A percentile compares a stretch with the other conserved stretches of the same genome.
These are phyloP conservation scores for Aspergillus nanangensis DNA, from an alignment of 495 filamentous ascomycete species.

Conservation along the genomic window DNA sequence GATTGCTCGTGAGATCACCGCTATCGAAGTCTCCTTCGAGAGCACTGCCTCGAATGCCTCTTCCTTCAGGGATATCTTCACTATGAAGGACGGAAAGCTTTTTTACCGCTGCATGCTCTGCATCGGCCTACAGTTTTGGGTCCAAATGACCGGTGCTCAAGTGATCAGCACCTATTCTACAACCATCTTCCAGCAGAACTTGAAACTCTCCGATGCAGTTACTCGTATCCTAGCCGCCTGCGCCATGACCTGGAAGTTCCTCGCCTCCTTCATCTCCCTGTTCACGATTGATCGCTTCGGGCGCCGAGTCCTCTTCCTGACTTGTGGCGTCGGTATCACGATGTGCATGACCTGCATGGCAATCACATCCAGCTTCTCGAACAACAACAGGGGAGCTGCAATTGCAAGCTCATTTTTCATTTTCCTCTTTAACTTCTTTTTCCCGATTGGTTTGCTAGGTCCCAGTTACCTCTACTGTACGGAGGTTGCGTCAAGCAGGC, in stretches of 20 bases:
- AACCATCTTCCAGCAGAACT: conserved; percentile 16
- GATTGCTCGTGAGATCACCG: no score
- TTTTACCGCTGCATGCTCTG: conserved; percentile 20
- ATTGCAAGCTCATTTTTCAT: conserved; percentile 33
- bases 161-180: conserved; percentile 14
- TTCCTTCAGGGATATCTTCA: no score
- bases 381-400: conserved; percentile 29
- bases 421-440: conserved; percentile 48
- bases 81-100: conserved; percentile 10
- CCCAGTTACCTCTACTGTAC: conserved; percentile 48
- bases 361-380: conserved; percentile 33
- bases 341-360: conserved; percentile 27
- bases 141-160: conserved; percentile 17
- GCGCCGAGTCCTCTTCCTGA: conserved; percentile 26
- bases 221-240: conserved; percentile 17
- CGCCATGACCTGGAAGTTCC: conserved; percentile 42
- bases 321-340: conserved; percentile 20
- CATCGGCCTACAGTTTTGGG: conserved; percentile 26
- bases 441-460: conserved; percentile 47
- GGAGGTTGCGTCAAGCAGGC: conserved; percentile 41
- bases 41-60: no score
- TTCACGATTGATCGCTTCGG: conserved; percentile 21
- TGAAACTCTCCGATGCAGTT: conserved; percentile 11
- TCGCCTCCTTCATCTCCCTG: conserved; percentile 20
- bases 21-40: no score